Base-by-base conservation (phyloP, 305 asterid species). In the Lippia alba region DNA sequence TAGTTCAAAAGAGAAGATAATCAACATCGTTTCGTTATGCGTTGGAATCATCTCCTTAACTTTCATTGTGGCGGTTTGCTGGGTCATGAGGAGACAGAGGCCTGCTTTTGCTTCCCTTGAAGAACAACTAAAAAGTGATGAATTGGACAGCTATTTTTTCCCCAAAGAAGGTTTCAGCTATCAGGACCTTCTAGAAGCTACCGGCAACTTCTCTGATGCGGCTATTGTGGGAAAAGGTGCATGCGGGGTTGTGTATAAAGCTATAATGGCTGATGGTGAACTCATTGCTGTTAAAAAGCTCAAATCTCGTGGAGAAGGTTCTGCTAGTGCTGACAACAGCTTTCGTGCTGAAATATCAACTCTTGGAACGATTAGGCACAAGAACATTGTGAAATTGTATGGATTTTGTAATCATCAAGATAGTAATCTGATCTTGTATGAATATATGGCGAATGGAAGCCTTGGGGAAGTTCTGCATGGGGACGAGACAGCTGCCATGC, bases 391-490 rank as follows among this genome's bases (percentile, higher is more conserved):
- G 66, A 90, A 90, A 61, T 76, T 92, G 12, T 72, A 70, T 41
- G 98, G 98, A 0, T 90, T 88, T 65, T 90, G 98, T 65, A 81
- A 87, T 79, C 96, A 88, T 32, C 94, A 92, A 53, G 97, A 90
- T 10, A 84, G 82, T 69, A 92, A 83, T 74, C 91, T 90, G 45
- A 86, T 92, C 30, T 65, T 92, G 72, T 92, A 92, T 12, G 89
- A 92, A 81, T 92, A 87, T 77, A 86, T 92, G 98, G 82, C 65
- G n/a, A 90, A 88, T 44, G 98, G 98, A 34, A 92, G 98, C 80
- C 85, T 92, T 2, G 97, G 98, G 16, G 98, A 92, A 55, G 54
- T 82, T 12, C 85, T 91, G 14, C 94, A 83, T 12, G 84, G 84
- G 32, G 75, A 84, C 12, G 79, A 78, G 76, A 76, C 62, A 2